Evolutionary conservation across 75 land plant genomes (phyloP), one percentile per base, ranked within the genome.

Genomic region (Picea sitchensis): DNA sequence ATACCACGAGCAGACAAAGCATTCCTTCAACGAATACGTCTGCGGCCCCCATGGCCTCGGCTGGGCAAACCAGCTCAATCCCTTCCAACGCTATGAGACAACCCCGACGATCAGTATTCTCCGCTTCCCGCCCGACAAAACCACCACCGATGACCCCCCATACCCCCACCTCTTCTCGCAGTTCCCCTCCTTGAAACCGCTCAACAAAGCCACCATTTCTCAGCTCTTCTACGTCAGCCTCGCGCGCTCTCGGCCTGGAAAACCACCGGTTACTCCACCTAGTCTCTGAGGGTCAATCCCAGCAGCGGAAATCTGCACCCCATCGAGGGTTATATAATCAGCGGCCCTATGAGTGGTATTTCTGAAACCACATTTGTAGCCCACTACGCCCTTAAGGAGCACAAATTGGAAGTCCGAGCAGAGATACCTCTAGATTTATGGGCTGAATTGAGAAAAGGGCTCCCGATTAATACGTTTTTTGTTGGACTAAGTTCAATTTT

Each of bases 271-370:
- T 84, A 77, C 31, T 91, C 96, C 11, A 95, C 96, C 9, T 98
- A 96, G 99, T 93, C 99, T 11, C 92, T 98, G 6, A 87, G 99
- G 5, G 96, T 95, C 15, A 95, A 95, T 82, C 99, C 99, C 8
- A 91, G 93, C 81, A 95, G 96, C 79, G 98, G 96, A 62, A 98
- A 98, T 77, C 82, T 98, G 47, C 99, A 98, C 65, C 99, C 99
- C 14, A 95, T 98, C 34, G 98, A 98, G 80, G 80, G 91, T 31
- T 93, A 98, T 74, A 57, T 98, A 63, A 77, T 98, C 68, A 81
- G 90, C 47, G 92, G 90, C 3, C 79, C 96, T 3, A 75, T 93
- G 12, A 80, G 74, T 3, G 84, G 91, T 23, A 64, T 95, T 75
- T 84, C 80, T 14, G 77, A 80, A 8, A 72, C 84, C 13, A 36